These are phyloP conservation scores for Phytophthora pini DNA, from an alignment of 352 stramenopile genomes.

Conservation along the genomic window DNA sequence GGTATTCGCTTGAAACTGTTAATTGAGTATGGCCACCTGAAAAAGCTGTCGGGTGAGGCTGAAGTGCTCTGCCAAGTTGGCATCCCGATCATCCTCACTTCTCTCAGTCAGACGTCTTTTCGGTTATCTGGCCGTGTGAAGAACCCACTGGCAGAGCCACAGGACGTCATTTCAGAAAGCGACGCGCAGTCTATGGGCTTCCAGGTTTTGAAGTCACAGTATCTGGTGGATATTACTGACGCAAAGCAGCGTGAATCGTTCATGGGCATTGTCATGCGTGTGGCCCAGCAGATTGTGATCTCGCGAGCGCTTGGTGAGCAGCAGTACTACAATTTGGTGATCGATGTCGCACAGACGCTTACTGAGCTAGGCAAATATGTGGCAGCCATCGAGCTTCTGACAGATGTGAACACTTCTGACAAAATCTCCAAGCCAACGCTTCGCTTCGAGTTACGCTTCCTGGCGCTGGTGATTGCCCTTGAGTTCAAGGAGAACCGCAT, in stretches of 20 bases:
- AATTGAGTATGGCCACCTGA: slow-evolving; percentile 82
- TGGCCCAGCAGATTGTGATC: slow-evolving; percentile 84
- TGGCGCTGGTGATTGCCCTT: slow-evolving; percentile 83
- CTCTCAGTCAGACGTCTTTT: slow-evolving; percentile 80
- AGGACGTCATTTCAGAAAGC: slow-evolving; percentile 62
- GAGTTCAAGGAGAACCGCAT: slow-evolving; percentile 89
- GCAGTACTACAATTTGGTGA: slow-evolving; percentile 79
- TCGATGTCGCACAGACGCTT: slow-evolving; percentile 82
- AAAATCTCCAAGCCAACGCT: slow-evolving; percentile 78
- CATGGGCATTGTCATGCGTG: slow-evolving; percentile 86
- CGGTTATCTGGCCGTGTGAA: slow-evolving; percentile 74
- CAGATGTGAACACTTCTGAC: slow-evolving; percentile 87
- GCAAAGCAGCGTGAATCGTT: slow-evolving; percentile 77
- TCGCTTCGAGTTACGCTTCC: slow-evolving; percentile 83
- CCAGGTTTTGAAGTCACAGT: slow-evolving; percentile 84
- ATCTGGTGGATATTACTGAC: slow-evolving; percentile 84
- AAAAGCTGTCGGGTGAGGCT: slow-evolving; percentile 67
- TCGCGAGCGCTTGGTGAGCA: slow-evolving; percentile 73
- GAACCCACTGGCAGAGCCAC: slow-evolving; percentile 53
- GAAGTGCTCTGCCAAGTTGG: slow-evolving; percentile 85
- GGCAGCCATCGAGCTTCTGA: slow-evolving; percentile 84
- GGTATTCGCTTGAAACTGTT: slow-evolving; percentile 79
- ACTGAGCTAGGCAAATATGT: slow-evolving; percentile 86
- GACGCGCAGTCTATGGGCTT: slow-evolving; percentile 76
- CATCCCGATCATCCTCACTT: slow-evolving; percentile 85